These are phyloP conservation scores for Sporothrix humicola DNA, from an alignment of 2,329 filamentous ascomycete species.

Conservation along the genomic window DNA sequence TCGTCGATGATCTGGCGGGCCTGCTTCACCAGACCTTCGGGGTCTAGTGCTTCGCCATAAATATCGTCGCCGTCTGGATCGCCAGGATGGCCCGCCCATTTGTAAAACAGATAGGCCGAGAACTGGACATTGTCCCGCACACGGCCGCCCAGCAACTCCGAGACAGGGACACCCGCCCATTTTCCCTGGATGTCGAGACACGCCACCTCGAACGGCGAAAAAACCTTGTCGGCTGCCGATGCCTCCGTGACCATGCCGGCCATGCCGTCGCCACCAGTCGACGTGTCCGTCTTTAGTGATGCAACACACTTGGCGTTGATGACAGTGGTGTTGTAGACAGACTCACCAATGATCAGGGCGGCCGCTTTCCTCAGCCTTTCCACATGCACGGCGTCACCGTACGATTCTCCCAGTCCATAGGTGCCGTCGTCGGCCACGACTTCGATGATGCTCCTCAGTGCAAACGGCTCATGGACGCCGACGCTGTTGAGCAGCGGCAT, in stretches of 20 bases:
- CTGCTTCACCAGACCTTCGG: constrained; percentile 46
- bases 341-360: background rate
- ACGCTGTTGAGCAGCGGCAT: constrained; percentile 53
- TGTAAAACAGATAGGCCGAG: constrained; percentile 42
- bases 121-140: constrained; percentile 49
- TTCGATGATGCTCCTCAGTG: constrained; percentile 51
- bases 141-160: constrained; percentile 49
- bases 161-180: constrained; percentile 48
- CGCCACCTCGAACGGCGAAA: constrained; percentile 52
- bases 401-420: background rate
- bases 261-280: constrained; percentile 7
- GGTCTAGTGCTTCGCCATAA: background rate
- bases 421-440: constrained; percentile 42
- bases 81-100: background rate
- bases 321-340: background rate
- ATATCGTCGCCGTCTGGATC: background rate
- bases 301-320: background rate
- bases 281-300: background rate
- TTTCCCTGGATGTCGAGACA: constrained; percentile 52
- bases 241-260: constrained; percentile 51
- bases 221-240: constrained; percentile 50
- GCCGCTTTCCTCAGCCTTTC: background rate
- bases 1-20: constrained; percentile 49
- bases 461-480: constrained; percentile 52
- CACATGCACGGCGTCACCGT: background rate